These are phyloP conservation scores for Paecilomyces formosus DNA, from an alignment of 2,329 filamentous ascomycete species.

Conservation along the genomic window DNA sequence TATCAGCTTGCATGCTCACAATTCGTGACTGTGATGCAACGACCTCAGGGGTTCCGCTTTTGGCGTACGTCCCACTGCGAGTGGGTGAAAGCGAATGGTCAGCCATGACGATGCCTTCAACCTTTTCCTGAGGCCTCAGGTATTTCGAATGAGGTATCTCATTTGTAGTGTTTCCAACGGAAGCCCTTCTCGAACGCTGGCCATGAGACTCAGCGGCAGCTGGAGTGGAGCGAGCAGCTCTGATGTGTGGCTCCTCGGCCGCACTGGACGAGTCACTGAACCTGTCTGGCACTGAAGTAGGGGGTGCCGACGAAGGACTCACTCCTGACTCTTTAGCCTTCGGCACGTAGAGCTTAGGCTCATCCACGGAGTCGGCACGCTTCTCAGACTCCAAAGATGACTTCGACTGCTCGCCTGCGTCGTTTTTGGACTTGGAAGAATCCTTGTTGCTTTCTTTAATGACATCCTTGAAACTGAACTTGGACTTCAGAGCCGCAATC, in stretches of 20 bases:
- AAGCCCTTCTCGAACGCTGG: not conserved
- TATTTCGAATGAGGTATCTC: not conserved
- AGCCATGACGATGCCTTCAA: constrained; percentile 8
- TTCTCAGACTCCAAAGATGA: not conserved
- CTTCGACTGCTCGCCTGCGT: not conserved
- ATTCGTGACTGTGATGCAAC: constrained; percentile 1
- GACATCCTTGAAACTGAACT: constrained; percentile 23
- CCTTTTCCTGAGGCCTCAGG: not conserved
- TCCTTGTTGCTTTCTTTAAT: not conserved
- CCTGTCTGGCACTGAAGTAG: not conserved
- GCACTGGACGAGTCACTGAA: not conserved
- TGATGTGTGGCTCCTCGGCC: not conserved
- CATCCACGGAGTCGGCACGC: constrained; percentile 1
- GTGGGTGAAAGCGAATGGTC: constrained; percentile 7
- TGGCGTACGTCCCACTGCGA: constrained; percentile 6
- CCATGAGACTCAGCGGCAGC: not conserved
- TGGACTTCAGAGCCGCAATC: constrained; percentile 18
- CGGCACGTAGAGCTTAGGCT: constrained; percentile 11
- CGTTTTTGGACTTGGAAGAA: not conserved
- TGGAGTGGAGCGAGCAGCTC: not conserved
- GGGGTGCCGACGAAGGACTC: constrained; percentile 10
- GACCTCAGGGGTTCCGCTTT: constrained; percentile 3
- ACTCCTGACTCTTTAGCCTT: constrained; percentile 5
- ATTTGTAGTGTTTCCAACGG: not conserved
- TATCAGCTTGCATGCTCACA: constrained; percentile 8